Evolutionary conservation across 1,139 yeast species (phyloP).

Genomic region (Yamadazyma triangularis): DNA sequence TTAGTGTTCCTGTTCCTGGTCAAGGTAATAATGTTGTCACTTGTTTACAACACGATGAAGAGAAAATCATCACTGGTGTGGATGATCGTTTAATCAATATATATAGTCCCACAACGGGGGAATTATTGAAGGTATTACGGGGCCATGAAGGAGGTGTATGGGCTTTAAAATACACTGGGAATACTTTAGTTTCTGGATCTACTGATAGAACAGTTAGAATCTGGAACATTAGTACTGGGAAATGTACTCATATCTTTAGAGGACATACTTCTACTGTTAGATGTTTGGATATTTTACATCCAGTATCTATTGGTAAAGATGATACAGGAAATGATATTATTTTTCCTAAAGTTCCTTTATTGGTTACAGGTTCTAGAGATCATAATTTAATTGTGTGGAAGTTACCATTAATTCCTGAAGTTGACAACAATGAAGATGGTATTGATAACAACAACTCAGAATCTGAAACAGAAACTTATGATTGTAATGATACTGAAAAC

Average conservation of each 20-base stretch:
- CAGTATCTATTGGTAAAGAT: slow-evolving; percentile 54
- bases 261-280: slow-evolving; percentile 94
- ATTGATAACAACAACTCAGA: slow-evolving; percentile 4
- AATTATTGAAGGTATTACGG: slow-evolving; percentile 57
- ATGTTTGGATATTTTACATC: slow-evolving; percentile 79
- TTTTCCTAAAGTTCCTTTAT: slow-evolving; percentile 58
- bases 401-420: slow-evolving; percentile 55
- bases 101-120: slow-evolving; percentile 74
- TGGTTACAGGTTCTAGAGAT: slow-evolving; percentile 90
- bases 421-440: slow-evolving; percentile 19
- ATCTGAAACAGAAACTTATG: slow-evolving; percentile 23
- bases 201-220: slow-evolving; percentile 86
- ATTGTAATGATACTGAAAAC: slow-evolving; percentile 39
- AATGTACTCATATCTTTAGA: slow-evolving; percentile 78
- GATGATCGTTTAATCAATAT: slow-evolving; percentile 83
- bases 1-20: slow-evolving; percentile 56
- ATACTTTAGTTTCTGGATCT: slow-evolving; percentile 82
- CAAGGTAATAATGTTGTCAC: slow-evolving; percentile 80
- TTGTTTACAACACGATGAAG: slow-evolving; percentile 89
- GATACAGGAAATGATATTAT: slow-evolving; percentile 61
- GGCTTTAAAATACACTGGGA: slow-evolving; percentile 90
- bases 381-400: slow-evolving; percentile 87
- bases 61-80: slow-evolving; percentile 87
- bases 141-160: slow-evolving; percentile 99
- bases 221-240: slow-evolving; percentile 77